Conservation (phyloP, 164 flowering plant genomes). For the Cinnamomum chago region DNA sequence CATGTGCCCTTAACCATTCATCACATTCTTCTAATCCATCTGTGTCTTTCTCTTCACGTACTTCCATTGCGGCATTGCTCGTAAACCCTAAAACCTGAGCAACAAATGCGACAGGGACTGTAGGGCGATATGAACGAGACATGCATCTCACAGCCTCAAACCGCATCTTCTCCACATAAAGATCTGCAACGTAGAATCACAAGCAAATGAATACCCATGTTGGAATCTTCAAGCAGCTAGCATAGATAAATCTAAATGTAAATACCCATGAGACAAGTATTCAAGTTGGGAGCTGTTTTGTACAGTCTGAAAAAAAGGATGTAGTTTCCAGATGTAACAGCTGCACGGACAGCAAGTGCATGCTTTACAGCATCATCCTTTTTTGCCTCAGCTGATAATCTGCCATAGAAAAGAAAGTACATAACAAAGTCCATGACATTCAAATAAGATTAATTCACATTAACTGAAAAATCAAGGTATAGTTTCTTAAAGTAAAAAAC, state of each 20-base stretch:
- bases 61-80: conserved; percentile 29
- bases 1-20: conserved; percentile 94
- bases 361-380: conserved; percentile 74
- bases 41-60: conserved; percentile 38
- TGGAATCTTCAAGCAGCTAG: neutral
- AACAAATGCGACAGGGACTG: conserved; percentile 69
- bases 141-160: conserved; percentile 85
- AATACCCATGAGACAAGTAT: conserved; percentile 83
- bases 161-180: conserved; percentile 88
- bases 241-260: neutral
- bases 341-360: conserved; percentile 92
- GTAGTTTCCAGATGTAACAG: conserved; percentile 87
- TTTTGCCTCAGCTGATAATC: conserved; percentile 70
- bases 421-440: neutral
- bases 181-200: conserved; percentile 45
- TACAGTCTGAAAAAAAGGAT: conserved; percentile 78
- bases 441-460: neutral
- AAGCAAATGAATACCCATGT: neutral
- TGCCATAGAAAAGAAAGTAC: conserved; percentile 19
- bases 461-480: neutral
- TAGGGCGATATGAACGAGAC: conserved; percentile 87
- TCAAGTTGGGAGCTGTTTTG: conserved; percentile 80
- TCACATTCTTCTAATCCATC: conserved; percentile 77
- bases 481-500: neutral
- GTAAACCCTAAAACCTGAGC: conserved; percentile 76